Evolutionary conservation across 73 alveolate genomes (phyloP), one percentile per base, ranked within the genome.

Genomic region (Tetrahymena elliotti): DNA sequence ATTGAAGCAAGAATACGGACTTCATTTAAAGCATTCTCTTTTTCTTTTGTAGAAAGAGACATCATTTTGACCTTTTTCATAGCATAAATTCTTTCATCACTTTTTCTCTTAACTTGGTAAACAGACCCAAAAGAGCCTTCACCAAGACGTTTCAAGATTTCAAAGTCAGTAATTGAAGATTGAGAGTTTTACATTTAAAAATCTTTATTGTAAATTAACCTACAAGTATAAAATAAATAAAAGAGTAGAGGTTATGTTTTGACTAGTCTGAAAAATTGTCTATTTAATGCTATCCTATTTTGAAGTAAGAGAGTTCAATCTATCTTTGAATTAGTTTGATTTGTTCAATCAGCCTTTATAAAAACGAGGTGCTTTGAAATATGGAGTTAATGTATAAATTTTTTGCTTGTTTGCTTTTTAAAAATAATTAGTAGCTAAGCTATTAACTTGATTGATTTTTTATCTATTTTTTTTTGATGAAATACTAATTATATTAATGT

Each of bases 21-120:
- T 93, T 96, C 98, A 35, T 96, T 96, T 18, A 96, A 39, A n/a
- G 98, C 98, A 83, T 96, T 96, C 88, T 96, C 93, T 33, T 95
- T 96, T 53, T 96, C 98, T 37, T 83, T 94, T 27, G 93, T 38
- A 33, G 93, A 84, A 33, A 96, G 84, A 93, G 88, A 84, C 33
- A 34, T 93, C 82, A 96, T 36, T 40, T 93, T 94, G 12, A 96
- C 98, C 41, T 96, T 94, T 84, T 96, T 96, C 83, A 96, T 38
- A 27, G 98, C 98, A 95, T 96, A 96, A 22, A 53, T 93, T 39
- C 93, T 47, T 36, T 92, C 94, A 39, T 96, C 98, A 27, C 94
- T 93, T 11, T 94, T 83, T 27, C 98, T 84, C 84, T 93, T 93
- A 34, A 95, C 97, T 94, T 95, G 38, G 39, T 93, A 96, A 35